Base-by-base conservation (phyloP, 108 stramenopile species). In the Stephanodiscus minutulus region DNA sequence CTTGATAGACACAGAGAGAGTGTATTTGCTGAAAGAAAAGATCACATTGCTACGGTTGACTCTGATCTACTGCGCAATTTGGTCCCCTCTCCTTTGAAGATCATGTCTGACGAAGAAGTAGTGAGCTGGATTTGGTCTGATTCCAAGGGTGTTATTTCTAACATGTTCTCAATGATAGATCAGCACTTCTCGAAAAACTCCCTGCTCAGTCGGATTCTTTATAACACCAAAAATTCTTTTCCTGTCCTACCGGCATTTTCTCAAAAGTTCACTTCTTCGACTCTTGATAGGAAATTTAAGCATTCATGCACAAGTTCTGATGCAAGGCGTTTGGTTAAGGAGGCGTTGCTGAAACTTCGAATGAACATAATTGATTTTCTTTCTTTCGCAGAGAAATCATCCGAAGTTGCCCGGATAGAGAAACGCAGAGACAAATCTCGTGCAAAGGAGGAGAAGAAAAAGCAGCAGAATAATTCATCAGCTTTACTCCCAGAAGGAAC, bases 121-220 rank as follows among this genome's bases (percentile, higher is more conserved):
- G 83, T 92, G 25, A 80, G 78, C 37, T 91, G 88, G 88, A 81
- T 92, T 50, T 95, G 94, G 91, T 86, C 84, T 62, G 81, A 87
- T 52, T 31, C 49, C 1, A 71, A 82, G 3, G 89, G 91, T 22
- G 67, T 95, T 47, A 79, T 93, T n/a, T 39, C 66, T 31, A 68
- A 64, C 24, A 66, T 93, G 21, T 50, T 90, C 24, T 49, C 56
- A 24, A 66, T 64, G 53, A 35, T 79, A 17, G 55, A 72, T 20
- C 18, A 57, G 8, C 83, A 88, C 25, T 63, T 73, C 46, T 85
- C 85, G 27, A 77, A 72, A 6, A 69, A 84, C 10, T 86, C 85
- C 4, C 58, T 80, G 24, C 52, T 93, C 12, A 55, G 28, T 4
- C 47, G 79, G 44, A 57, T 70, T 12, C 64, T 90, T 21, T 39